Base-by-base conservation (phyloP, 257 asterid species). In the Solanum etuberosum region DNA sequence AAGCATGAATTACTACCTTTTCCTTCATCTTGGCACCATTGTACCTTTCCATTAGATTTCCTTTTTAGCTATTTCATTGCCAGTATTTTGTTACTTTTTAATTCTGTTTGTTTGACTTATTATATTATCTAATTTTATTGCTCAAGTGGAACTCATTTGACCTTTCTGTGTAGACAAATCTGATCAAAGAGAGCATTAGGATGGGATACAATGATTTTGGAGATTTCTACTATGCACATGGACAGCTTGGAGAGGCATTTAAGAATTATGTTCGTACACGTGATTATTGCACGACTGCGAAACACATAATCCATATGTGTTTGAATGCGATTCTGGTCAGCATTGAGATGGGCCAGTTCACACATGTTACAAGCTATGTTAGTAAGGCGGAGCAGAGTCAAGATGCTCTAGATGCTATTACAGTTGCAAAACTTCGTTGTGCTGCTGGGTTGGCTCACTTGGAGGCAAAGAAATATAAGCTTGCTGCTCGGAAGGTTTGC, bases 141-240 rank as follows among this genome's bases (percentile, higher is more conserved):
- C 88, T 74, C 6, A 14, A 37, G 34, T 37, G n/a, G 54, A 14
- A 34, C 59, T 48, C 68, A 11, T 84, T 6, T 70, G 57, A 86
- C 65, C 32, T 65, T 83, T 27, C 73, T 87, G 27, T 89, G 92
- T 94, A 97, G 99, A 96, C 99, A 84, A 97, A 96, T 90, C 91
- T 97, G 92, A 96, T 97, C 87, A 97, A 96, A 90, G 99, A 96
- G 93, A 96, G 99, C 93, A 97, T 97, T 87, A 92, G 99, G 67
- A 96, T 97, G 99, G 99, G 99, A 34, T 95, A 94, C 94, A 96
- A 97, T 91, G 99, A 97, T 90, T 97, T 95, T 88, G 99, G 99
- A 29, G 99, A 97, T 87, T 97, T 94, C 82, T 93, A 95, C 90
- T 96, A 95, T 89, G 95, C 95, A 2, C 99, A 95, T 51, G 99